phyloP scores from a whole-genome alignment of 2,329 filamentous ascomycete genomes.

The Aspergillus ochraceoroseus region DNA sequence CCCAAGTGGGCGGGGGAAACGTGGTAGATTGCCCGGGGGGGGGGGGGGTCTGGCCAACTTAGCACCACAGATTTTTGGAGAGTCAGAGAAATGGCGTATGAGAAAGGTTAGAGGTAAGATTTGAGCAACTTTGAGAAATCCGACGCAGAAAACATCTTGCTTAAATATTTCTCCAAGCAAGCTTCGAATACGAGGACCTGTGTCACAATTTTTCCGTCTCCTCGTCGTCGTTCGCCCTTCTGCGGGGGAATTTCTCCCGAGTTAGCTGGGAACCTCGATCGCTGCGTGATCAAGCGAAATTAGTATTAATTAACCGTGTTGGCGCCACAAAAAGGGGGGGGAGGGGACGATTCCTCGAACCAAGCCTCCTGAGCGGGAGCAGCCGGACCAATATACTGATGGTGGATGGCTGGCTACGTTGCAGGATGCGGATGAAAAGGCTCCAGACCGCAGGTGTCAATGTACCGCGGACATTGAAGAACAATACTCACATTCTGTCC shows the following conservation, averaged over 20 bases:
- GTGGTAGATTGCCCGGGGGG: not conserved
- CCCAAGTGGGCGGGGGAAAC: not conserved
- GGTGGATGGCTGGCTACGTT: not conserved
- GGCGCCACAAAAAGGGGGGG: slow-evolving; percentile 4
- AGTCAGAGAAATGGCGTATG: not conserved
- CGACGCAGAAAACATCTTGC: not conserved
- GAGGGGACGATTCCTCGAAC: not conserved
- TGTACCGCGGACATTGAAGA: too few species aligned
- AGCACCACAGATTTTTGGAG: not conserved
- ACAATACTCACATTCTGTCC: too few species aligned
- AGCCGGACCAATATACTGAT: not conserved
- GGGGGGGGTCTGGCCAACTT: not conserved
- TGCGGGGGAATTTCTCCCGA: slow-evolving; percentile 11
- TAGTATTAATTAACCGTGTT: slow-evolving; percentile 7
- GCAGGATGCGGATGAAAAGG: too few species aligned
- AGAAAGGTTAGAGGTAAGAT: not conserved
- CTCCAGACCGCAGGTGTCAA: too few species aligned
- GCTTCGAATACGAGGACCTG: slow-evolving; percentile 1
- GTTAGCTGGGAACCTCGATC: slow-evolving; percentile 1
- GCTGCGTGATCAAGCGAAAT: slow-evolving; percentile 7
- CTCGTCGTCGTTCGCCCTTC: not conserved
- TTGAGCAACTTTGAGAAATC: not conserved
- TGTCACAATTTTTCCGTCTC: slow-evolving; percentile 15
- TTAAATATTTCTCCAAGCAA: slow-evolving; percentile 6
- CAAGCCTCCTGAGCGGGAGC: not conserved